A percentile compares a stretch with the other conserved stretches of the same genome.
These are phyloP conservation scores for Hydnum rufescens DNA, from an alignment of 768 basidiomycete genomes.

Conservation along the genomic window DNA sequence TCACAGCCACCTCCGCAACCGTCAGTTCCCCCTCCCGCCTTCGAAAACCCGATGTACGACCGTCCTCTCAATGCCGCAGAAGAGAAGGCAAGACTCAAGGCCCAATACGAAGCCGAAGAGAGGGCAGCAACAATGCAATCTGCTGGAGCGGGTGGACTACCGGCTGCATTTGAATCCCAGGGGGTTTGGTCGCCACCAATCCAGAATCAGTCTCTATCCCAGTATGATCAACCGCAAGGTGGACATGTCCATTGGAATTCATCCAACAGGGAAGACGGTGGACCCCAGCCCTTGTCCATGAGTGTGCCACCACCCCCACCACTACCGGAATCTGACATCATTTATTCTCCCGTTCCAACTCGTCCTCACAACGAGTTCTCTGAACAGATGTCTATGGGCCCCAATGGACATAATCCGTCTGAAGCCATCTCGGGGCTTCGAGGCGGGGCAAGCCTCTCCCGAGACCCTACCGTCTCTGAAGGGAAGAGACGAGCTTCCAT, in stretches of 20 bases:
- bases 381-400: no score
- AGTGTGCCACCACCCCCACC: not conserved
- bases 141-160: not conserved
- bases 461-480: constrained; percentile 11
- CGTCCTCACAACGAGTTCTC: no score
- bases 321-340: not conserved
- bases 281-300: not conserved
- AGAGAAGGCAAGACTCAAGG: constrained; percentile 52
- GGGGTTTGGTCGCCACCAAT: no score
- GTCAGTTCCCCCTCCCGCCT: constrained; percentile 16
- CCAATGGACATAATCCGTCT: no score
- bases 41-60: constrained; percentile 1
- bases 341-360: not conserved
- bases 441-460: no score
- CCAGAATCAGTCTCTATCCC: not conserved
- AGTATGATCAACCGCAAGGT: not conserved
- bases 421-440: no score
- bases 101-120: constrained; percentile 43
- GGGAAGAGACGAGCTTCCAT: constrained; percentile 12
- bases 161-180: not conserved
- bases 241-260: not conserved
- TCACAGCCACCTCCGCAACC: constrained; percentile 1
- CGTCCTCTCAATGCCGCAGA: constrained; percentile 44
- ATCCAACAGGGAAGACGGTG: no score
- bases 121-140: not conserved